Base-by-base conservation (phyloP, 2,329 filamentous ascomycete genomes). In the Ceratocystis diversiconidia region DNA sequence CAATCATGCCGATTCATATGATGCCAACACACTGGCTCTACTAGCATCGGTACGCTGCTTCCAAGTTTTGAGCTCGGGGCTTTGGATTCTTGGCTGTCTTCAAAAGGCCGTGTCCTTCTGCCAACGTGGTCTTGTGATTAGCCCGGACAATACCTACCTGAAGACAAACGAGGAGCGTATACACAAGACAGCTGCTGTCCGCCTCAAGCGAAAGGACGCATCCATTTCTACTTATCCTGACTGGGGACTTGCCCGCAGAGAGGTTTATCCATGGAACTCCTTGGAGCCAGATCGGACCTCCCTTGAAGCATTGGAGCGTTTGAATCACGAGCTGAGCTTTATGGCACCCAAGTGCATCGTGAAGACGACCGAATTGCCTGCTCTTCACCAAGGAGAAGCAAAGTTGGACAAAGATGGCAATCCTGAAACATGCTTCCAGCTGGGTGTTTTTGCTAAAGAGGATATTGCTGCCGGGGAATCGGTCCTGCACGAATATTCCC, bases 361-460 rank as follows among this genome's bases (percentile, higher is more conserved):
- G 36, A 82, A 84, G 66, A 86, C 87, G 2, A 85, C 90, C 0
- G 82, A 86, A 41, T 77, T 99, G 3, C 94, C 92, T 0, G 78
- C 89, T 0, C 76, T 97, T 28, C 77, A 85, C 10, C 77, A 77
- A 28, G 81, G 80, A 3, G 81, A 81, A 66, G 75, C 76, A 32
- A 79, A 77, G 0, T 78, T 80, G 67, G 72, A 72, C 30, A 79
- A 78, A 69, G 60, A 63, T 17, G 77, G 79, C n/a, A 76, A 77
- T 50, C 80, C 80, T 17, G 77, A 79, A 7, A 86, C 82, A 4
- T 86, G 85, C 70, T 82, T 83, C 68, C 94, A 99, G 74, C 82
- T 99, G 0, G 94, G 94, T 3, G 81, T 99, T 2, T 97, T 97
- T 73, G 92, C 92, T 6, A 89, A 85, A 70, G 82, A 89, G 69